phyloP scores from a whole-genome alignment of 1,139 yeast genomes.

The Saccharomyces hybrid region DNA sequence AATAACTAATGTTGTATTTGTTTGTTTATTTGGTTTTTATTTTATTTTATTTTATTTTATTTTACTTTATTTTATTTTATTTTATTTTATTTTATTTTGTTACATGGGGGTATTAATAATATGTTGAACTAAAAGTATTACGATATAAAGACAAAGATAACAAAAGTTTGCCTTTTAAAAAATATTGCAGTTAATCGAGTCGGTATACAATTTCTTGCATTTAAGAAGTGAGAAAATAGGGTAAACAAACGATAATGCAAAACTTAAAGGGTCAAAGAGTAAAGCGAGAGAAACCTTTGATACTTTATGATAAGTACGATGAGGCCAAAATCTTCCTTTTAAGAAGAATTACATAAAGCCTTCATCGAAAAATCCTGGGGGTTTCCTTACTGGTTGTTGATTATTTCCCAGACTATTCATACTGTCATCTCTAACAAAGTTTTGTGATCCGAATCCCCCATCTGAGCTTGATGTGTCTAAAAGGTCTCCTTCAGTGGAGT shows the following conservation, averaged over 20 bases:
- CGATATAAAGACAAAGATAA: too few species aligned
- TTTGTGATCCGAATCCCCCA: background rate
- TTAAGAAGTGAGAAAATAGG: too few species aligned
- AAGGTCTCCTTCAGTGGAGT: background rate
- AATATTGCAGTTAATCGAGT: too few species aligned
- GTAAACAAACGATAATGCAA: background rate
- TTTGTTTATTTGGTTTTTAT: too few species aligned
- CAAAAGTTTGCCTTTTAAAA: too few species aligned
- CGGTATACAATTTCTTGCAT: too few species aligned
- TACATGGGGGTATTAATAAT: too few species aligned
- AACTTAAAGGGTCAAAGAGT: background rate
- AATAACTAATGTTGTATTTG: background rate
- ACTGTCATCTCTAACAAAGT: background rate
- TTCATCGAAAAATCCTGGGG: background rate
- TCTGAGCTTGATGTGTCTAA: background rate
- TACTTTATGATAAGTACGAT: background rate
- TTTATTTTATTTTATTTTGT: too few species aligned
- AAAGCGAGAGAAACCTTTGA: background rate
- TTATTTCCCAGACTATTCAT: background rate
- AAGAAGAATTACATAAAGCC: background rate
- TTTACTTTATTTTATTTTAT: too few species aligned
- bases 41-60: too few species aligned
- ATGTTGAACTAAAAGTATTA: too few species aligned
- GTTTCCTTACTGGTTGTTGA: background rate
- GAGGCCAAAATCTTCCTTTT: background rate